phyloP scores from a whole-genome alignment of 495 filamentous ascomycete genomes.

The Neurospora sp. region DNA sequence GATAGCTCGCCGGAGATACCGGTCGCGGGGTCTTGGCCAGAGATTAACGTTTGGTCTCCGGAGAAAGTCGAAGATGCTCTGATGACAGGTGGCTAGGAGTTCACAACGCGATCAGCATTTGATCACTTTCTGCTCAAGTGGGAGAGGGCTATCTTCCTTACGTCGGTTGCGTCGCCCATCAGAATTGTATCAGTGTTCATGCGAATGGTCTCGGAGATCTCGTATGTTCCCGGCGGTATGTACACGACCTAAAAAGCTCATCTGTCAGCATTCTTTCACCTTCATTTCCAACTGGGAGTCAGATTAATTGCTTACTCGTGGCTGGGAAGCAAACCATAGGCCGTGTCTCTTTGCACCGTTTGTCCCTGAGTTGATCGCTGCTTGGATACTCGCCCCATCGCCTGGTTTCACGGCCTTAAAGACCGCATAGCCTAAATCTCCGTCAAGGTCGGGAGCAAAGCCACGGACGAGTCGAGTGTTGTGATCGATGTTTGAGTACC shows the following conservation, averaged over 20 bases:
- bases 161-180: slow-evolving; percentile 55
- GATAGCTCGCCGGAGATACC: slow-evolving; percentile 20
- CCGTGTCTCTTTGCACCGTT: slow-evolving; percentile 20
- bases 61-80: slow-evolving; percentile 44
- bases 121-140: neutral
- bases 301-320: slow-evolving; percentile 18
- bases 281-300: neutral
- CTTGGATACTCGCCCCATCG: slow-evolving; percentile 20
- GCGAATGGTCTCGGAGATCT: slow-evolving; percentile 44
- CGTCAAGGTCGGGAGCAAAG: slow-evolving; percentile 28
- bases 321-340: slow-evolving; percentile 33
- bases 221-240: slow-evolving; percentile 54
- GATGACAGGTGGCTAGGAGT: slow-evolving; percentile 39
- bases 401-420: slow-evolving; percentile 23
- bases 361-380: slow-evolving; percentile 24
- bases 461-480: slow-evolving; percentile 15
- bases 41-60: slow-evolving; percentile 26
- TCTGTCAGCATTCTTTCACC: neutral
- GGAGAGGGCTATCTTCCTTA: slow-evolving; percentile 15
- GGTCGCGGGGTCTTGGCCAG: slow-evolving; percentile 32
- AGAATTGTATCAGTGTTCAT: slow-evolving; percentile 51
- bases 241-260: slow-evolving; percentile 40
- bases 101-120: neutral
- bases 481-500: slow-evolving; percentile 29
- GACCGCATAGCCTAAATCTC: slow-evolving; percentile 24